Conservation (phyloP, 768 basidiomycete genomes). For the Psilocybe cubensis region DNA sequence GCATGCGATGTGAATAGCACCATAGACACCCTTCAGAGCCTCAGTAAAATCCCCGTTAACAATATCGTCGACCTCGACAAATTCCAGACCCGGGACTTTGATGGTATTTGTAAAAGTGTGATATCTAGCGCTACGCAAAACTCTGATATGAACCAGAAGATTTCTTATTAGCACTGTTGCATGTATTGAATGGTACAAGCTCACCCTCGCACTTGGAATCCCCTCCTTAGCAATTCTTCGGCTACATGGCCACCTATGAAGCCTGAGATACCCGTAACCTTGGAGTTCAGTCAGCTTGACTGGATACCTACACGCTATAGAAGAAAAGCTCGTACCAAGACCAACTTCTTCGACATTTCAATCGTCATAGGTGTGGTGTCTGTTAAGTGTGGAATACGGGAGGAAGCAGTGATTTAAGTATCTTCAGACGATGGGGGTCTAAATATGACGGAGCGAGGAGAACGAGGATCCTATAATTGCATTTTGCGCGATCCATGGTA, state of each 20-base stretch:
- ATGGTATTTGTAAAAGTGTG: slow-evolving; percentile 18
- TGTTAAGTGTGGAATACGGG: too few species aligned
- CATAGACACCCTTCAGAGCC: slow-evolving; percentile 52
- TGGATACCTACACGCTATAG: not conserved
- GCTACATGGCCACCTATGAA: slow-evolving; percentile 45
- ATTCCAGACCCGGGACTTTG: slow-evolving; percentile 32
- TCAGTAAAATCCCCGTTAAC: slow-evolving; percentile 45
- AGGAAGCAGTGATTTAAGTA: too few species aligned
- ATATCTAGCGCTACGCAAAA: slow-evolving; percentile 35
- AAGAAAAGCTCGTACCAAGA: slow-evolving; percentile 5
- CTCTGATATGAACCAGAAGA: slow-evolving; percentile 21
- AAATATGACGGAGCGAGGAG: too few species aligned
- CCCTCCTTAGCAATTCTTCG: slow-evolving; percentile 33
- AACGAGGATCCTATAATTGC: too few species aligned
- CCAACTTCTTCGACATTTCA: slow-evolving; percentile 8
- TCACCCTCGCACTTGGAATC: slow-evolving; percentile 45
- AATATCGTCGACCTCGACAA: slow-evolving; percentile 34
- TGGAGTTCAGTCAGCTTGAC: not conserved
- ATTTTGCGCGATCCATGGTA: too few species aligned
- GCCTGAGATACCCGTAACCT: slow-evolving; percentile 46
- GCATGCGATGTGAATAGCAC: slow-evolving; percentile 50
- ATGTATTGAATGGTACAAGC: slow-evolving; percentile 5
- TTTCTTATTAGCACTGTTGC: not conserved
- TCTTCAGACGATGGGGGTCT: too few species aligned
- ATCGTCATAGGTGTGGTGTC: too few species aligned